These are phyloP conservation scores for Medicago lupulina DNA, from an alignment of 306 rosid genomes.

Conservation along the genomic window DNA sequence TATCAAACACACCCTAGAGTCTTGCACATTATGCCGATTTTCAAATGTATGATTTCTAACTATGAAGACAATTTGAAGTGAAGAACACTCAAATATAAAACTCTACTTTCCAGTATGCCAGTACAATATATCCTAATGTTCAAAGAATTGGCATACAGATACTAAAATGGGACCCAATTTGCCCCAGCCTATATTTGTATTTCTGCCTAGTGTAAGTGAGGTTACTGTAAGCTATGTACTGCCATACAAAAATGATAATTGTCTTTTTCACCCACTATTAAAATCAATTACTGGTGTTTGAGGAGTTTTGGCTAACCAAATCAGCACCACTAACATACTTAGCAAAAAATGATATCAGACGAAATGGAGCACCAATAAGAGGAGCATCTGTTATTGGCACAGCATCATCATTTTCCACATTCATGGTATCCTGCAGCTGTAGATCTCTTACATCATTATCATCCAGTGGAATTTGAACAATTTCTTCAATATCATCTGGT, in stretches of 20 bases:
- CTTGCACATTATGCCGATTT: slow-evolving; percentile 22
- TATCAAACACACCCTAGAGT: background rate
- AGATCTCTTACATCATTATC: slow-evolving; percentile 51
- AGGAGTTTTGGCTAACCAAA: slow-evolving; percentile 60
- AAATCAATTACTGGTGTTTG: slow-evolving; percentile 44
- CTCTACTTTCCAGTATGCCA: background rate
- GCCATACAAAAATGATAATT: background rate
- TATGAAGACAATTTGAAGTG: slow-evolving; percentile 5
- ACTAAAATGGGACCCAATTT: slow-evolving; percentile 39
- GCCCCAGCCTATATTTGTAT: slow-evolving; percentile 48
- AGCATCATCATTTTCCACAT: slow-evolving; percentile 46
- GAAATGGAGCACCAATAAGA: slow-evolving; percentile 88
- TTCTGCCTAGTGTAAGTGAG: slow-evolving; percentile 45
- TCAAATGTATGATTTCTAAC: slow-evolving; percentile 22
- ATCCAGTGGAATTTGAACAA: slow-evolving; percentile 73
- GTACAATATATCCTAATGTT: slow-evolving; percentile 33
- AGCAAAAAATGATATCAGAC: slow-evolving; percentile 82
- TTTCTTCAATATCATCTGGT: slow-evolving; percentile 62
- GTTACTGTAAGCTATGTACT: slow-evolving; percentile 18
- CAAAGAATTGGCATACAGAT: slow-evolving; percentile 45
- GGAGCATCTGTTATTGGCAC: slow-evolving; percentile 85
- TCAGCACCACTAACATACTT: slow-evolving; percentile 92
- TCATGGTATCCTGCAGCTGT: slow-evolving; percentile 47
- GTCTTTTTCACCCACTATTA: slow-evolving; percentile 10
- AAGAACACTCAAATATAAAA: slow-evolving; percentile 18